phyloP scores from a whole-genome alignment of 495 filamentous ascomycete species.

The Glutinoglossum americanum region DNA sequence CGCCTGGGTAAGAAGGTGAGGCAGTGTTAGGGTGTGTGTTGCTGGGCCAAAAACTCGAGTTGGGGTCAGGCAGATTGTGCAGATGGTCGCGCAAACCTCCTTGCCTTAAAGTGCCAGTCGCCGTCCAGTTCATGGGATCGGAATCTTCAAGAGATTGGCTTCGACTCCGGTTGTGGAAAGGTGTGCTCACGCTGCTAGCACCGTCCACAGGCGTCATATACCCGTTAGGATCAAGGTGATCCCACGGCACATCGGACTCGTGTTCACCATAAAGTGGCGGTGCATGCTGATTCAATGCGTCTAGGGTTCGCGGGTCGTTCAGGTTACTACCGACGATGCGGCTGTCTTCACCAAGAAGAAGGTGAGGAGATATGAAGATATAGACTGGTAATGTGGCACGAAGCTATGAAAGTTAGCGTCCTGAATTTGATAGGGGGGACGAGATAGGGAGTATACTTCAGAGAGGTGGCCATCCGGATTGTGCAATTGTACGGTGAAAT shows the following conservation, averaged over 20 bases:
- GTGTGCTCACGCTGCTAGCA: slow-evolving; percentile 51
- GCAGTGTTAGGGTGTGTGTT: slow-evolving; percentile 2
- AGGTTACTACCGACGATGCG: slow-evolving; percentile 34
- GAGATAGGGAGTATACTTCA: slow-evolving; percentile 29
- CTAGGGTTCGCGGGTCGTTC: slow-evolving; percentile 18
- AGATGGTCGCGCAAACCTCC: slow-evolving; percentile 42
- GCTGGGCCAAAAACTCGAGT: slow-evolving; percentile 6
- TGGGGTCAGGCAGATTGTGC: slow-evolving; percentile 29
- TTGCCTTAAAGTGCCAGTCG: slow-evolving; percentile 27
- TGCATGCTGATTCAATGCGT: slow-evolving; percentile 26
- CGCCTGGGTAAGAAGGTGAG: neutral
- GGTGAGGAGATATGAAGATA: slow-evolving; percentile 83
- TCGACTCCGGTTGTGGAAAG: slow-evolving; percentile 51
- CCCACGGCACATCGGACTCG: slow-evolving; percentile 69
- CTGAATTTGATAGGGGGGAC: neutral
- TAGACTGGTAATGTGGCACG: slow-evolving; percentile 69
- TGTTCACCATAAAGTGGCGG: slow-evolving; percentile 81
- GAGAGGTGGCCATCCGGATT: slow-evolving; percentile 90
- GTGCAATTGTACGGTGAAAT: slow-evolving; percentile 64
- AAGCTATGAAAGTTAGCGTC: slow-evolving; percentile 24
- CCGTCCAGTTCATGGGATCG: slow-evolving; percentile 34
- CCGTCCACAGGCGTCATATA: slow-evolving; percentile 51
- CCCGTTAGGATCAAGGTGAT: slow-evolving; percentile 53
- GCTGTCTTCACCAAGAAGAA: slow-evolving; percentile 66
- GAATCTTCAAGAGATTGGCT: slow-evolving; percentile 64